Evolutionary conservation across 768 basidiomycete genomes (phyloP).

Genomic region (Hortiboletus flavorubellus): DNA sequence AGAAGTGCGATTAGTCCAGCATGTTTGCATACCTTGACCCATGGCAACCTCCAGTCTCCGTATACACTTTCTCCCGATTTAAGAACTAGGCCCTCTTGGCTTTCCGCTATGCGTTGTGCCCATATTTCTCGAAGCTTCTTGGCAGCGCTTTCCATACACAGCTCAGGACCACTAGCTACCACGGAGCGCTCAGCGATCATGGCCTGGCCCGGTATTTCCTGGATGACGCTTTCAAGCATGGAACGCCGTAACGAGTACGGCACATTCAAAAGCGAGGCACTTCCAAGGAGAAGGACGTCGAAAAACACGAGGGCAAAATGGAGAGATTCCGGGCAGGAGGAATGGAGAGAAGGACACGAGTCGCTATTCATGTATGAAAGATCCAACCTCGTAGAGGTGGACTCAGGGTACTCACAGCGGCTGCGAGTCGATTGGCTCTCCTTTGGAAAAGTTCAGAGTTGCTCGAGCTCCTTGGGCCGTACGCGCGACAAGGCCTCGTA

Average conservation of each 20-base stretch:
- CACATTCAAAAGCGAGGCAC: constrained; percentile 47
- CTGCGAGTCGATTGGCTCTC: constrained; percentile 20
- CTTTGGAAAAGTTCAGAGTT: constrained; percentile 18
- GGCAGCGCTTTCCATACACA: constrained; percentile 8
- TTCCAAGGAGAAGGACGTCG: constrained; percentile 73
- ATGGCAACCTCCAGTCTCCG: constrained; percentile 59
- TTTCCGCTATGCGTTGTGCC: constrained; percentile 46
- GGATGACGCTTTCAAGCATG: constrained; percentile 57
- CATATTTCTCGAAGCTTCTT: constrained; percentile 44
- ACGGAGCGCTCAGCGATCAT: constrained; percentile 57
- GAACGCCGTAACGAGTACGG: constrained; percentile 60
- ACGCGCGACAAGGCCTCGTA: constrained; percentile 53
- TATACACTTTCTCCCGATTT: constrained; percentile 72
- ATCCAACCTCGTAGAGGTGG: neutral
- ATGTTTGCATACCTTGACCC: constrained; percentile 63
- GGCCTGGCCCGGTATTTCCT: constrained; percentile 52
- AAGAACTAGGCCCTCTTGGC: constrained; percentile 71
- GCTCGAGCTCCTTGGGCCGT: constrained; percentile 56
- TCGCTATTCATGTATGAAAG: constrained; percentile 22
- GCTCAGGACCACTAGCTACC: constrained; percentile 32
- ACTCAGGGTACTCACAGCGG: constrained; percentile 14
- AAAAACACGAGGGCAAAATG: constrained; percentile 86
- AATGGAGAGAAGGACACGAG: constrained; percentile 41
- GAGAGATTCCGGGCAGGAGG: constrained; percentile 38
- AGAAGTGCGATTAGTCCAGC: constrained; percentile 11